Evolutionary conservation across 371 early-diverging fungal genomes (phyloP), one percentile per base, ranked within the genome.

Genomic region (Mortierella sp.): DNA sequence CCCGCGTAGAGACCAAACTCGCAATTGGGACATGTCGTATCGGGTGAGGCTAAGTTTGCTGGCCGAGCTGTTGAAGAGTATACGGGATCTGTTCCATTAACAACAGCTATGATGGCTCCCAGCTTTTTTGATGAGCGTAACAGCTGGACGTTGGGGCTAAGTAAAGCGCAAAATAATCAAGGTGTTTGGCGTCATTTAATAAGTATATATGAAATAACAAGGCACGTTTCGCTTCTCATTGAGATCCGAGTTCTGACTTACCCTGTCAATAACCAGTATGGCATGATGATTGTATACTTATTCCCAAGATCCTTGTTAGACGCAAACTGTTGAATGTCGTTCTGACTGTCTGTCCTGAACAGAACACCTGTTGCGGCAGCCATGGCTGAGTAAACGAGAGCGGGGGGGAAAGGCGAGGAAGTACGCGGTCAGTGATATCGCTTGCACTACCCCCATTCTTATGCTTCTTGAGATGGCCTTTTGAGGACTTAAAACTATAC

Each of bases 1-100:
- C 86, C 82, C 11, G 88, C 87, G 73, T 92, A 92, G 5, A 92
- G 79, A 14, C 91, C 92, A 81, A 81, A 91, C 56, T 88, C 78
- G 54, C 89, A 91, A 51, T 91, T 91, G 3, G 94, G 94, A 68
- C 90, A 91, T 4, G 78, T 70, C 6, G 79, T 53, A 51, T 93
- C 94, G 0, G 89, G 87, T 4, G 93, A 93, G 23, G 51, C 62
- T 7, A 53, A 34, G 3, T 15, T 49, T 6, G 56, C 37, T 12
- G 73, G 56, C 7, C 86, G 83, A 12, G 50, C 46, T 12, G 80
- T 50, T 46, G 56, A 11, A 17, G 49, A 11, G 37, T 71, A 39
- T 5, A 44, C 50, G 0, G 57, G 63, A 11, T 52, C 62, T 3
- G 81, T 72, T 42, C 79, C 79, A 42, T 83, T 78, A 28, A 84